Evolutionary conservation across 2,329 filamentous ascomycete genomes (phyloP), one percentile per base, ranked within the genome.

Genomic region (Neopestalotiopsis sp.): DNA sequence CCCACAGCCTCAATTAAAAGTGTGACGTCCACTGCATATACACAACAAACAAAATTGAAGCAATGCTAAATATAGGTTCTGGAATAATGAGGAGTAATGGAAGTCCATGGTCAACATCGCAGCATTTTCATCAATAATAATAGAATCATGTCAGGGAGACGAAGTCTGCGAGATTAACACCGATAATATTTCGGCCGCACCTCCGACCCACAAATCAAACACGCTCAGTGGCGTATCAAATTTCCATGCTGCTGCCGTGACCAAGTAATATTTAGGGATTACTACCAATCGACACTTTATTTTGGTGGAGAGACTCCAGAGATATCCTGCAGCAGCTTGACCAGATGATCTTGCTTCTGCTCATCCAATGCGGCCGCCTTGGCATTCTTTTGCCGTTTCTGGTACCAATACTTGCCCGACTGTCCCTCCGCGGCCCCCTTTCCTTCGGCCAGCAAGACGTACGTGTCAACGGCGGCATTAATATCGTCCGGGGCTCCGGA

Each of bases 401-500:
- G 75, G 53, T 77, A 77, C 57, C 81, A 86, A 67, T 85, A 84
- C 61, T 79, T 77, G 0, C 82, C 83, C 1, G 73, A 76, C 59
- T 71, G 72, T 7, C 75, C 77, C 14, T 73, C 70, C 3, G 74
- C 65, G 12, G 65, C 56, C 73, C 75, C 77, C 10, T 79, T 74
- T 0, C 83, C 84, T 67, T 82, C 79, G 2, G 84, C 84, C 70
- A 85, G 81, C 74, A 83, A 81, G 5, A 73, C 81, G 73, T 87
- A 85, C 0, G 83, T 85, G 45, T 83, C 81, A 1, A 86, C 81
- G 2, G 83, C 83, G 30, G 80, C 80, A 42, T 85, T 79, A n/a
- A 85, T 76, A 20, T 81, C 81, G 0, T 82, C 86, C 0, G 85
- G 77, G 0, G 87, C 87, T 34, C 77, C 76, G 12, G 68, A 70